Evolutionary conservation across 176 grass and related monocot species (phyloP).

Genomic region (Carex cristatella): DNA sequence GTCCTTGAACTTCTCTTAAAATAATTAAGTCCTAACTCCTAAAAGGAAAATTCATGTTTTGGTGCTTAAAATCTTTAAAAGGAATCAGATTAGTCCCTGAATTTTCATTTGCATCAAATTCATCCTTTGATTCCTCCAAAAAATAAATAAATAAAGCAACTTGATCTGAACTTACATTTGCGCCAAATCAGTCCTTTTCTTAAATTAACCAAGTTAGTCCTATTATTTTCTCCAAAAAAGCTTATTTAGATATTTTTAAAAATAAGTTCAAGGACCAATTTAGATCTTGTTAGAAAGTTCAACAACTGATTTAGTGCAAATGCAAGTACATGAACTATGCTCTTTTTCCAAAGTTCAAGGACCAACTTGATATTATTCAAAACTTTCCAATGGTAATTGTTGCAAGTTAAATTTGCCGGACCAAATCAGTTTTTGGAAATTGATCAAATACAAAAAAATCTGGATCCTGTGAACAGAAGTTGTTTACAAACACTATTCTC

Average conservation of each 20-base stretch:
- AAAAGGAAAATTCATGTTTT: background rate
- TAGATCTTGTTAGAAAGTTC: background rate
- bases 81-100: background rate
- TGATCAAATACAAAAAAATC: background rate
- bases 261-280: background rate
- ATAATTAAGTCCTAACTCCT: background rate
- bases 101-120: background rate
- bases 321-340: background rate
- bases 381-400: background rate
- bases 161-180: background rate
- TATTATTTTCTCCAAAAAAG: background rate
- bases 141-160: no score
- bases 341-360: background rate
- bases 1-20: background rate
- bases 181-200: background rate
- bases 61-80: background rate
- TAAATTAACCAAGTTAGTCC: background rate
- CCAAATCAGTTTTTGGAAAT: background rate
- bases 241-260: background rate
- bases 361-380: background rate
- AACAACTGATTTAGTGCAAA: background rate
- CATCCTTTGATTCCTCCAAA: background rate
- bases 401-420: background rate
- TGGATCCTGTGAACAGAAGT: slow-evolving; percentile 32
- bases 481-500: slow-evolving; percentile 12